Evolutionary conservation across 495 filamentous ascomycete genomes (phyloP).

Genomic region (Cetradonia linearis): DNA sequence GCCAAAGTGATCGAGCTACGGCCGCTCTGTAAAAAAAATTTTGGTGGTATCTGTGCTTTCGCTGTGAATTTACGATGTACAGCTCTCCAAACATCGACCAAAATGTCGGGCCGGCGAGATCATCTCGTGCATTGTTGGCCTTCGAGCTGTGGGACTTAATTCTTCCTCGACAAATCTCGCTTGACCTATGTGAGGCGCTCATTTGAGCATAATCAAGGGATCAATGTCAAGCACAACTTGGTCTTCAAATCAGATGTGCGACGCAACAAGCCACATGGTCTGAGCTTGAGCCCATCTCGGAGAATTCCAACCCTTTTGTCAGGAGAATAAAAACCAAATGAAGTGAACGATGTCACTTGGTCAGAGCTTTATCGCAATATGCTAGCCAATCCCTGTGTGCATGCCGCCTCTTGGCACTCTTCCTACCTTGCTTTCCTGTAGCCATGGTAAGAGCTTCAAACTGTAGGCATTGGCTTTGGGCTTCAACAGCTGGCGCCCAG

Average conservation of each 20-base stretch:
- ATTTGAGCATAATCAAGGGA: too few species aligned
- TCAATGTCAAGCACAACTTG: too few species aligned
- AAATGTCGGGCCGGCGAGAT: too few species aligned
- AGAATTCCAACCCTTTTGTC: not conserved
- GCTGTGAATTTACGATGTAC: not conserved
- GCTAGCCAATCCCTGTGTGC: not conserved
- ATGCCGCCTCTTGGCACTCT: not conserved
- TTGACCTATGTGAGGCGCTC: too few species aligned
- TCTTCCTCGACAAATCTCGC: too few species aligned
- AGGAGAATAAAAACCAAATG: not conserved
- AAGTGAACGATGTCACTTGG: conserved; percentile 6
- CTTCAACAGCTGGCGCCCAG: not conserved
- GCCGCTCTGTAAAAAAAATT: not conserved
- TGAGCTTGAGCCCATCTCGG: not conserved
- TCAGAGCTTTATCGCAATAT: conserved; percentile 7
- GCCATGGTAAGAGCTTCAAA: too few species aligned
- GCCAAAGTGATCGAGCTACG: not conserved
- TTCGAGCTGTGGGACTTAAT: too few species aligned
- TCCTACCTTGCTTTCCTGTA: not conserved
- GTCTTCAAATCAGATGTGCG: not conserved
- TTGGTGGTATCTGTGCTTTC: not conserved
- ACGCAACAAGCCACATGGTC: not conserved
- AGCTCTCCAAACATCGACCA: not conserved
- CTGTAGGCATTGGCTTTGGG: too few species aligned
- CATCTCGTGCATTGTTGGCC: too few species aligned